phyloP scores from a whole-genome alignment of 768 basidiomycete species.

The Trametes coccinea region DNA sequence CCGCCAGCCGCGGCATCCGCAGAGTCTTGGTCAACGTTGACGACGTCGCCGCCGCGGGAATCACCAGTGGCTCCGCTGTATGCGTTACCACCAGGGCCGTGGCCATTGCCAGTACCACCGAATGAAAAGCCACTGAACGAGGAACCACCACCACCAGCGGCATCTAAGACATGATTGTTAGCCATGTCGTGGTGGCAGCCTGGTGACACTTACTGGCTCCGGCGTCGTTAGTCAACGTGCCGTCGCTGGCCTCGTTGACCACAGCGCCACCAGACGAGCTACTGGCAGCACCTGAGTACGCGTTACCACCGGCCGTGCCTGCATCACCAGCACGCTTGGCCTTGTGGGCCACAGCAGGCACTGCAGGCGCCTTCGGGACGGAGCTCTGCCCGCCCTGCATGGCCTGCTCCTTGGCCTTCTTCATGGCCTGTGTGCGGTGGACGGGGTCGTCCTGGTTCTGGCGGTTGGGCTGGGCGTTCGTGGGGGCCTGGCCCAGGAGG shows the following conservation, averaged over 20 bases:
- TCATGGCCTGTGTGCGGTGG: slow-evolving; percentile 17
- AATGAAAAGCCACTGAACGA: slow-evolving; percentile 22
- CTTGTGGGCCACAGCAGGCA: background rate
- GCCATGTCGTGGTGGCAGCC: background rate
- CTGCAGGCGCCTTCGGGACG: slow-evolving; percentile 1
- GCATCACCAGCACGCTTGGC: slow-evolving; percentile 27
- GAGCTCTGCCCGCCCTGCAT: background rate
- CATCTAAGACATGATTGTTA: slow-evolving; percentile 9
- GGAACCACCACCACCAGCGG: slow-evolving; percentile 18
- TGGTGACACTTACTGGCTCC: slow-evolving; percentile 19
- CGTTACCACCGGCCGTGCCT: slow-evolving; percentile 30
- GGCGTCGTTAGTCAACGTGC: slow-evolving; percentile 18
- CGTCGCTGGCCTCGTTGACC: slow-evolving; percentile 11
- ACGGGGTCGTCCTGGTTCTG: background rate
- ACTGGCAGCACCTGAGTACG: slow-evolving; percentile 27
- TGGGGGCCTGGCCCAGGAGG: background rate
- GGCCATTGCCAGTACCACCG: slow-evolving; percentile 24
- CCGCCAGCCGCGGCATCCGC: background rate
- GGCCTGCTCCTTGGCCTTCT: slow-evolving; percentile 11
- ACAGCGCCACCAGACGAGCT: slow-evolving; percentile 26
- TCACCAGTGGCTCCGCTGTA: slow-evolving; percentile 20
- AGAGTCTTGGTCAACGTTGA: slow-evolving; percentile 7
- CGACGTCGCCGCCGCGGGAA: slow-evolving; percentile 20
- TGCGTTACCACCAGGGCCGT: slow-evolving; percentile 25
- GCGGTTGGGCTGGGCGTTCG: background rate